Evolutionary conservation across 805 yeast species (phyloP).

Genomic region (Torulaspora delbrueckii): DNA sequence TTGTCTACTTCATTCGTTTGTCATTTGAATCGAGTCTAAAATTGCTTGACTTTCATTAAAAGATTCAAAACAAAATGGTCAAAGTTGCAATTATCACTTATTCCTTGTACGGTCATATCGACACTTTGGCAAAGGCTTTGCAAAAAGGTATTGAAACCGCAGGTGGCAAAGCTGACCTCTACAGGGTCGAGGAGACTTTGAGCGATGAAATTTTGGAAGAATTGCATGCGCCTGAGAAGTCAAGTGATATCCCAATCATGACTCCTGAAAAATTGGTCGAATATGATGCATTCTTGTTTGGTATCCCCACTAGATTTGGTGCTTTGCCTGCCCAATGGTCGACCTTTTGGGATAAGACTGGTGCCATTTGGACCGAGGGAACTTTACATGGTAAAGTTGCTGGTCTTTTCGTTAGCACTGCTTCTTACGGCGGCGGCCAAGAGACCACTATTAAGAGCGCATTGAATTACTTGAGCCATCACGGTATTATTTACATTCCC

Average conservation of each 20-base stretch:
- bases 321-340: constrained; percentile 71
- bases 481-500: constrained; percentile 73
- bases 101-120: constrained; percentile 76
- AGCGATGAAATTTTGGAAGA: constrained; percentile 49
- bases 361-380: constrained; percentile 70
- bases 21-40: background rate
- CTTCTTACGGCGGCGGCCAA: constrained; percentile 74
- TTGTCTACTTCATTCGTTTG: too few species aligned
- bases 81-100: constrained; percentile 53
- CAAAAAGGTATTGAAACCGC: constrained; percentile 65
- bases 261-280: constrained; percentile 49
- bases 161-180: constrained; percentile 65
- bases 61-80: constrained; percentile 14
- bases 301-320: constrained; percentile 78
- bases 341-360: constrained; percentile 72
- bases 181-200: constrained; percentile 74
- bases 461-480: constrained; percentile 60
- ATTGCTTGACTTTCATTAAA: background rate
- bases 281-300: constrained; percentile 73
- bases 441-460: constrained; percentile 62
- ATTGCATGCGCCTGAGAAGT: constrained; percentile 64
- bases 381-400: constrained; percentile 67
- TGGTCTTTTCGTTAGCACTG: constrained; percentile 67
- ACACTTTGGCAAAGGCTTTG: constrained; percentile 59
- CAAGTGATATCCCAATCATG: constrained; percentile 51